These are phyloP conservation scores for Pseudozyma thailandica DNA, from an alignment of 1,284 basidiomycete species.

Conservation along the genomic window DNA sequence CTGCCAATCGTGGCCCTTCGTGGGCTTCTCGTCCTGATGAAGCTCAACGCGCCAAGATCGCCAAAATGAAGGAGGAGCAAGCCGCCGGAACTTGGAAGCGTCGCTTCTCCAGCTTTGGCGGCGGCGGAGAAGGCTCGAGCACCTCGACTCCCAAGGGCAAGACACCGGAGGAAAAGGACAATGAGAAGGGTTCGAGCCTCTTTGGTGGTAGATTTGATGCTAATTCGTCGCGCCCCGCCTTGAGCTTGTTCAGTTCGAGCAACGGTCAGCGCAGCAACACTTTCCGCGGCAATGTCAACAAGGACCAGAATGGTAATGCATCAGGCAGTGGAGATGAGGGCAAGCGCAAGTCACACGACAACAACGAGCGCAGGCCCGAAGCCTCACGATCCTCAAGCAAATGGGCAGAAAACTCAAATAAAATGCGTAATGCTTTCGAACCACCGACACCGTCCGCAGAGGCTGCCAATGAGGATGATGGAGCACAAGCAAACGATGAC, in stretches of 20 bases:
- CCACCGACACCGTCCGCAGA: conserved; percentile 33
- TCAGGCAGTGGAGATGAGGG: conserved; percentile 1
- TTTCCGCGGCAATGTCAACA: no score
- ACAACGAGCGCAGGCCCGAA: conserved; percentile 5
- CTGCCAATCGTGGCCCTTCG: conserved; percentile 50
- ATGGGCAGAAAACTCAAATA: conserved; percentile 47
- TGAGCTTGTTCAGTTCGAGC: conserved; percentile 33
- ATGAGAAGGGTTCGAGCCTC: conserved; percentile 21
- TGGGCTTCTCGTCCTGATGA: conserved; percentile 59
- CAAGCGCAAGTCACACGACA: conserved; percentile 18
- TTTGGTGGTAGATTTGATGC: conserved; percentile 28
- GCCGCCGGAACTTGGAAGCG: conserved; percentile 33
- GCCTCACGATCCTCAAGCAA: conserved; percentile 17
- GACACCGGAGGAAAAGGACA: conserved; percentile 8
- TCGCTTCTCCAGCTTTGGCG: conserved; percentile 36
- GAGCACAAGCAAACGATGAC: conserved; percentile 12
- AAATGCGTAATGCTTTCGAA: conserved; percentile 47
- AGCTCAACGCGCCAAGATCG: conserved; percentile 54
- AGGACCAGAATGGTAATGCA: conserved; percentile 25
- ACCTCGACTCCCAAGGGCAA: conserved; percentile 26
- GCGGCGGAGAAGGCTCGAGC: neutral
- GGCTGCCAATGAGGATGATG: neutral
- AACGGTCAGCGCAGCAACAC: conserved; percentile 11
- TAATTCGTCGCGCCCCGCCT: conserved; percentile 18
- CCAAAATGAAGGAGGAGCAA: conserved; percentile 51